Evolutionary conservation across 139 green algal species (phyloP).

Genomic region (Spirogloea muscicola): DNA sequence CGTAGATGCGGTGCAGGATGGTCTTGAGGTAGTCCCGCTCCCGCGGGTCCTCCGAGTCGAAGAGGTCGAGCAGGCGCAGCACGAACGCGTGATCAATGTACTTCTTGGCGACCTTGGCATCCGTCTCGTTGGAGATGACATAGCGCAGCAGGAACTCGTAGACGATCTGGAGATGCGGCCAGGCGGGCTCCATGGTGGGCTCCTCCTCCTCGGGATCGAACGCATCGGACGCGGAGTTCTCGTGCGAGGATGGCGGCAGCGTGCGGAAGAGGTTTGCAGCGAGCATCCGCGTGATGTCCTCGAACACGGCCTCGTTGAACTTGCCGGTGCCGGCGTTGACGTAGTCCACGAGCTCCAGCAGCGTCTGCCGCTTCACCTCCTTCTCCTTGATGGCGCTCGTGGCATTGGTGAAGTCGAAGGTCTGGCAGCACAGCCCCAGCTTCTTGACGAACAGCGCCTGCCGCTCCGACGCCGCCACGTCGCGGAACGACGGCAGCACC

Average conservation of each 20-base stretch:
- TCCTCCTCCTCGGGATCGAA: conserved; percentile 97
- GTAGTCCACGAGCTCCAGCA: conserved; percentile 98
- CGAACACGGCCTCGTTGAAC: conserved; percentile 87
- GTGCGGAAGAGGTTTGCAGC: conserved; percentile 91
- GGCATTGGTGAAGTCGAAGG: conserved; percentile 92
- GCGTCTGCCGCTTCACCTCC: conserved; percentile 94
- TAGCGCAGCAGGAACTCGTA: conserved; percentile 99
- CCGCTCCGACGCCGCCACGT: conserved; percentile 79
- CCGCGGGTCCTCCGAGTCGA: conserved; percentile 96
- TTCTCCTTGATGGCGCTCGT: conserved; percentile 85
- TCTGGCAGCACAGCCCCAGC: conserved; percentile 89
- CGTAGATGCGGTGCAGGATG: conserved; percentile 95
- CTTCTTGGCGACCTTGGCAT: conserved; percentile 94
- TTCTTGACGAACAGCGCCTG: conserved; percentile 94
- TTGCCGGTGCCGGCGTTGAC: conserved; percentile 89
- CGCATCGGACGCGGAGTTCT: conserved; percentile 60
- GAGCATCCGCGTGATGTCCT: conserved; percentile 95
- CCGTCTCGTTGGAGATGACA: conserved; percentile 94
- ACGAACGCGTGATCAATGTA: conserved; percentile 96
- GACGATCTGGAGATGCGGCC: conserved; percentile 95
- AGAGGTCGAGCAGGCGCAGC: conserved; percentile 93
- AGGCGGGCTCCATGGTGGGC: conserved; percentile 90
- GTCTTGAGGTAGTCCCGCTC: conserved; percentile 99
- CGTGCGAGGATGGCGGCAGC: conserved; percentile 75
- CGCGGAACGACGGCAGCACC: conserved; percentile 79